Evolutionary conservation across 345 rosid species (phyloP), one percentile per base, ranked within the genome.

Genomic region (Melastoma malabathricum): DNA sequence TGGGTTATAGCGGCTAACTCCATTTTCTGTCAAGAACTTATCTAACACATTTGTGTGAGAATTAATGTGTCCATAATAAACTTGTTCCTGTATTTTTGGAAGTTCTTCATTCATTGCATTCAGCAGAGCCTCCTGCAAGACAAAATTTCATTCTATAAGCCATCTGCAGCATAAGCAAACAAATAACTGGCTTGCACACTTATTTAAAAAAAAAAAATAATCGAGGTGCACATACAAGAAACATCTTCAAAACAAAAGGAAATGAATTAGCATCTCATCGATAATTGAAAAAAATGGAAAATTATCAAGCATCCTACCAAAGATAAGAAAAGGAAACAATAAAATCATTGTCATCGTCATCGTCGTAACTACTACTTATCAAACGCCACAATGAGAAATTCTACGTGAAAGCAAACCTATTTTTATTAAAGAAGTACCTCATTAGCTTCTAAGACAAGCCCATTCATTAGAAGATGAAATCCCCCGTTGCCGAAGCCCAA

Each of bases 41-140:
- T 92, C 95, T 73, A 87, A 69, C 51, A 92, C 81, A 65, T 92
- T 78, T 50, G 98, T 82, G 51, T 48, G 83, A 54, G 96, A 80
- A 64, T 68, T 84, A 72, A 92, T 80, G 50, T 84, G 88, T 8
- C 98, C 96, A 47, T 74, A 87, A 60, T 92, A 92, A 67, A 92
- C 96, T 73, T 87, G 93, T 65, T 92, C 96, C 66, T 92, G 98
- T 64, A 92, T 79, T 73, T 77, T 92, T 46, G 86, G 78, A 63
- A 87, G 93, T 68, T 92, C 96, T 18, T 84, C 96, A 64, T 87
- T 92, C 94, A 92, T 87, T 61, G 96, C 89, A 77, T 56, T 87
- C 65, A 79, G 64, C 54, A 87, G 95, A 55, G 86, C 78, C 66
- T 87, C 98, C 96, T 92, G 77, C 12, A 51, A 51, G 23, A 72